Conservation (phyloP, 805 yeast species). For the Candida fluviatilis region DNA sequence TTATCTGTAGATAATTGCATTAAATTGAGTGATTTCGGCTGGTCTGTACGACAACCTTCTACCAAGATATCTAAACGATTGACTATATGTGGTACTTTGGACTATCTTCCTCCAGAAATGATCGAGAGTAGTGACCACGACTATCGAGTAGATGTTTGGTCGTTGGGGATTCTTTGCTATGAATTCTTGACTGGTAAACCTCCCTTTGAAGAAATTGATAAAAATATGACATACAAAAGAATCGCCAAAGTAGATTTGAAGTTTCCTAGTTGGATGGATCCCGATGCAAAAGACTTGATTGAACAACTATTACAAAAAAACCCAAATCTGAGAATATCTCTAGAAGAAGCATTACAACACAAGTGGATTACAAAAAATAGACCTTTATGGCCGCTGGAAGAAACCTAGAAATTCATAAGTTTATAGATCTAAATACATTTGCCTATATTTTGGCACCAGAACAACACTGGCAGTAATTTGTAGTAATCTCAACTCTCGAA, state of each 20-base stretch:
- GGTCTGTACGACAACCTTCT: constrained; percentile 57
- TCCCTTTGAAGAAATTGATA: constrained; percentile 83
- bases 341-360: constrained; percentile 63
- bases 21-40: constrained; percentile 92
- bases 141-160: constrained; percentile 83
- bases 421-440: neutral
- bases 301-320: constrained; percentile 57
- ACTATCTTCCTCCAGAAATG: constrained; percentile 94
- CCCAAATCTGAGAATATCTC: constrained; percentile 60
- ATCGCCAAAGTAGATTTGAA: constrained; percentile 73
- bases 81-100: constrained; percentile 93
- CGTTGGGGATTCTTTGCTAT: constrained; percentile 80
- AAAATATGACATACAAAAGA: constrained; percentile 73
- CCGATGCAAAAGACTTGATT: constrained; percentile 77
- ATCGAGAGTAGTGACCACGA: constrained; percentile 80
- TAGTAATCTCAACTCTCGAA: too few relatives aligned
- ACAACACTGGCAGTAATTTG: neutral
- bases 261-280: constrained; percentile 66
- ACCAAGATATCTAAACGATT: constrained; percentile 41
- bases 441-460: neutral
- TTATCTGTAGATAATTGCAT: constrained; percentile 71
- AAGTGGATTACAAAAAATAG: constrained; percentile 79
- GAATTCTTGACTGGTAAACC: constrained; percentile 87
- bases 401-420: neutral
- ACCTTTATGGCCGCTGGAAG: constrained; percentile 51